These are phyloP conservation scores for Trametes meyenii DNA, from an alignment of 768 basidiomycete species.

Conservation along the genomic window DNA sequence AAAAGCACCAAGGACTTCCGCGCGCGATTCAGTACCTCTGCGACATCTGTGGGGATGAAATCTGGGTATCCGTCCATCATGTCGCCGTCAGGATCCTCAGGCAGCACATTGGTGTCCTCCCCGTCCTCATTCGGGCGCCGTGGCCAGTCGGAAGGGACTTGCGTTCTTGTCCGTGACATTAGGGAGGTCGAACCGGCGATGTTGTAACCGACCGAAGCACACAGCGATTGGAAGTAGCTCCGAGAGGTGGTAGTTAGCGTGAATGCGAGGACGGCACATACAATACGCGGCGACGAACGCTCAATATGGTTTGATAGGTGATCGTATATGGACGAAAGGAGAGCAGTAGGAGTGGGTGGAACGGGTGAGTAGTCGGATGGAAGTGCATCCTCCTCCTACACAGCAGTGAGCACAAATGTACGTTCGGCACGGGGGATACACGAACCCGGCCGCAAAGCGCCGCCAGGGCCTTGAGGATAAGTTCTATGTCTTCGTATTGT, in stretches of 20 bases:
- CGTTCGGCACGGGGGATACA: background rate
- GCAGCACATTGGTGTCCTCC: constrained; percentile 26
- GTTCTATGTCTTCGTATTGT: constrained; percentile 28
- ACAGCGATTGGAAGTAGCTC: constrained; percentile 62
- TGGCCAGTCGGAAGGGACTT: background rate
- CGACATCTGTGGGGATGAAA: constrained; percentile 60
- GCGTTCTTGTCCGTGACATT: background rate
- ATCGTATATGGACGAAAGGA: constrained; percentile 66
- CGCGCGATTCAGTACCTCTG: constrained; percentile 61
- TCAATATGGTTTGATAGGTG: constrained; percentile 57
- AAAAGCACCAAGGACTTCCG: constrained; percentile 71
- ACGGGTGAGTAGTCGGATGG: constrained; percentile 24
- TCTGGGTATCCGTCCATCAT: constrained; percentile 52
- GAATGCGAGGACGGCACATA: constrained; percentile 63
- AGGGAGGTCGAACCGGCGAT: constrained; percentile 7
- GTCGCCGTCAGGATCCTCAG: constrained; percentile 40
- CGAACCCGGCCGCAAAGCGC: constrained; percentile 63
- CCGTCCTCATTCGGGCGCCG: background rate
- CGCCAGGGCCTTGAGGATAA: constrained; percentile 47
- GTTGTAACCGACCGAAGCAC: constrained; percentile 59
- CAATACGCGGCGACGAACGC: constrained; percentile 47
- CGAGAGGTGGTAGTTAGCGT: constrained; percentile 66
- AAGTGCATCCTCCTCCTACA: constrained; percentile 18
- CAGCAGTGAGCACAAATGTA: background rate
- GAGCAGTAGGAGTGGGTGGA: constrained; percentile 39